Conservation (phyloP, 2,329 filamentous ascomycete genomes). For the Periglandula ipomoeae region DNA sequence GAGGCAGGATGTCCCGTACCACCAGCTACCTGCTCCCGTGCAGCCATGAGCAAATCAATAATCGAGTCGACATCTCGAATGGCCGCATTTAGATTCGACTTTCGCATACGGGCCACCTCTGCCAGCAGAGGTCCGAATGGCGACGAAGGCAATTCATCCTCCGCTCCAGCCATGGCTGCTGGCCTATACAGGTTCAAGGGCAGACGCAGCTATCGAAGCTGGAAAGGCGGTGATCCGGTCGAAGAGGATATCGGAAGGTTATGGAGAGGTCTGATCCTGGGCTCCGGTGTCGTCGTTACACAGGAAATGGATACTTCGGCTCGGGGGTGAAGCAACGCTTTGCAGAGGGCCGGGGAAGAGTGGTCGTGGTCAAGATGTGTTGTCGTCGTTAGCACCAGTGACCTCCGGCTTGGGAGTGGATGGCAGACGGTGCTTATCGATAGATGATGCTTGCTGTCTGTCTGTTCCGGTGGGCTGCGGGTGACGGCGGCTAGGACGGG, state of each 20-base stretch:
- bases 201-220: not conserved
- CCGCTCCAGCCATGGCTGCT: slow-evolving; percentile 24
- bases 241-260: not conserved
- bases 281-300: not conserved
- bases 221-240: not conserved
- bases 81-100: slow-evolving; percentile 57
- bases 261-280: not conserved
- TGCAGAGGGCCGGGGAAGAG: not conserved
- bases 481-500: not conserved
- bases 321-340: not conserved
- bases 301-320: not conserved
- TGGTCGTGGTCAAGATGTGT: not conserved
- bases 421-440: slow-evolving; percentile 5
- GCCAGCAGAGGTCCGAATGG: slow-evolving; percentile 52
- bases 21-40: slow-evolving; percentile 62
- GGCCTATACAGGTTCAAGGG: not conserved
- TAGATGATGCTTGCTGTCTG: not conserved
- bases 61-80: slow-evolving; percentile 75
- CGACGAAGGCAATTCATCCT: slow-evolving; percentile 29
- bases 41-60: slow-evolving; percentile 65
- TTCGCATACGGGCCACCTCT: slow-evolving; percentile 65
- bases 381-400: not conserved
- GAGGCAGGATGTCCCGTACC: slow-evolving; percentile 36
- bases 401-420: not conserved
- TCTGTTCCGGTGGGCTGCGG: no score